Percentiles rank a stretch among this genome's conserved stretches.
Conservation (phyloP, 176 grass and related monocot species). For the Ensete glaucum region DNA sequence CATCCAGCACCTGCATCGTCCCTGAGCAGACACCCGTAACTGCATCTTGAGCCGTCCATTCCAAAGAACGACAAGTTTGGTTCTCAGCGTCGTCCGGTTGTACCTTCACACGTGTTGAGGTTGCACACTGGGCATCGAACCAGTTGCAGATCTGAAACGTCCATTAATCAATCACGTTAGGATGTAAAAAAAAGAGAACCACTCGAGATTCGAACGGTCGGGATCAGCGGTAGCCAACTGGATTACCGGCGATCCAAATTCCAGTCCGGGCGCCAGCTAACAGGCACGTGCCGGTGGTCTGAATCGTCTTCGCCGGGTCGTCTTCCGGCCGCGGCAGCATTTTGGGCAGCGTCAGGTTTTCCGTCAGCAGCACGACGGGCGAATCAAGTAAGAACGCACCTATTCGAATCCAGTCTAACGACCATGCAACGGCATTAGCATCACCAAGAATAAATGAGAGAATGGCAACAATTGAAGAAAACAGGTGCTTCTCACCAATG, state of each 20-base stretch:
- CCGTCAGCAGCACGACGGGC: slow-evolving; percentile 42
- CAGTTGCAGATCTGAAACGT: slow-evolving; percentile 66
- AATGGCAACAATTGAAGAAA: neutral
- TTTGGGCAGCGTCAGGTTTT: slow-evolving; percentile 40
- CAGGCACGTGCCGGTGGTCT: slow-evolving; percentile 45
- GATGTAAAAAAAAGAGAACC: neutral
- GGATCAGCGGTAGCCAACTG: neutral
- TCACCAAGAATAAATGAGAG: neutral
- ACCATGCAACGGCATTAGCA: neutral
- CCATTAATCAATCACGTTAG: neutral
- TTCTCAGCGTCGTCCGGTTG: too few species aligned
- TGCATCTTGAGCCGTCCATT: neutral
- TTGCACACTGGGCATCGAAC: slow-evolving; percentile 70
- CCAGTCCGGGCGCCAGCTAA: slow-evolving; percentile 44
- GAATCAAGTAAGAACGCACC: slow-evolving; percentile 67
- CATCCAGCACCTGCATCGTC: slow-evolving; percentile 74
- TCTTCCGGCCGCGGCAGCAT: slow-evolving; percentile 25
- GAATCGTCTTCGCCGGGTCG: slow-evolving; percentile 22
- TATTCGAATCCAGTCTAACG: slow-evolving; percentile 57
- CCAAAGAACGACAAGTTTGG: too few species aligned
- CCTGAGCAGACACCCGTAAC: slow-evolving; percentile 34
- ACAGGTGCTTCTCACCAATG: slow-evolving; percentile 42
- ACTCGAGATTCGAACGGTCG: neutral
- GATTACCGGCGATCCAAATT: slow-evolving; percentile 82
- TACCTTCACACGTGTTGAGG: slow-evolving; percentile 55